Base-by-base conservation (phyloP, 768 basidiomycete species). In the Lentinula sp. region DNA sequence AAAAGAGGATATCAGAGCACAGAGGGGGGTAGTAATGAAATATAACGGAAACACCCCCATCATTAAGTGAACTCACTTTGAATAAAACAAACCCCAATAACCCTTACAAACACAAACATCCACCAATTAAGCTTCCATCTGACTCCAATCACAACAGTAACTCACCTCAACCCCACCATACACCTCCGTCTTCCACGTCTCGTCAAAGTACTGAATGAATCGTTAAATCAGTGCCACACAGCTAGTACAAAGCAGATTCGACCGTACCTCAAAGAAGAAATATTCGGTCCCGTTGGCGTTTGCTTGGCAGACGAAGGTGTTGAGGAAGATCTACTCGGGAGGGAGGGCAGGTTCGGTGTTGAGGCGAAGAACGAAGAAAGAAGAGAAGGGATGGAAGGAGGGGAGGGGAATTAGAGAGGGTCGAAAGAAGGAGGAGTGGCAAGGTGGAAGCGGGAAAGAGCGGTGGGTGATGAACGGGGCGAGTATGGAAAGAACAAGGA, bases 241-340 rank as follows among this genome's bases (percentile, higher is more conserved):
- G 23, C 23, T 37, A 39, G 13, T 39, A 9, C 7, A 39, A 13
- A 13, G 37, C 7, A 39, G 15, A 35, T 9, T 16, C 58, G 61
- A 56, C 49, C 41, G 13, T 50, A 83, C 84, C 79, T 90, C 90
- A 62, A 93, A 93, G 78, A 84, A 95, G 82, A 93, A 96, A 75
- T 96, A 96, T n/a, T 83, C 77, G 0, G 91, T 94, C 12, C 83
- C 82, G 63, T 94, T 94, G 16, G 71, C 63, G 70, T 94, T 97
- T 0, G 95, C 90, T 69, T 85, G 81, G 68, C 96, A 99, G 7
- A 95, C 85, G 65, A 93, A 99, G 0, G 82, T 85, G 70, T 98
- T 78, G 62, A 99, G 69, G 81, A 92, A 99, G 18, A 69, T 83
- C 83, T 98, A 13, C 28, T 2, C 37, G 13, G 37, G 7, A 13